Percentiles rank a stretch among this genome's conserved stretches.
Conservation (phyloP, 352 stramenopile genomes). For the Phytophthora melonis region DNA sequence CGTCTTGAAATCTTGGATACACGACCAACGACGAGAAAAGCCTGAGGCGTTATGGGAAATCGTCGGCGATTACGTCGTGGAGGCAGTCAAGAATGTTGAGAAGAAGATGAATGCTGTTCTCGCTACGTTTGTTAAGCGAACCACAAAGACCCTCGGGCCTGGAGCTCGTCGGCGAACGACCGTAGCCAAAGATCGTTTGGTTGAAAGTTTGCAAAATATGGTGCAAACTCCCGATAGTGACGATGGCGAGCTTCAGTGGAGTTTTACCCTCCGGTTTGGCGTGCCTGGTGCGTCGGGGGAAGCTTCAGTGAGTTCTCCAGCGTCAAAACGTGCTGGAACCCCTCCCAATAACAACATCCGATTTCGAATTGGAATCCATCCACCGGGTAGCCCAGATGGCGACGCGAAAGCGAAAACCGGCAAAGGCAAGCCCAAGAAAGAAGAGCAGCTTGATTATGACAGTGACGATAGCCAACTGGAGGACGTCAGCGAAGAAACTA, state of each 20-base stretch:
- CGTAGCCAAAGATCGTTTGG: conserved; percentile 18
- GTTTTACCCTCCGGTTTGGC: conserved; percentile 38
- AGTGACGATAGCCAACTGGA: conserved; percentile 22
- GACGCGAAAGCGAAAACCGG: neutral
- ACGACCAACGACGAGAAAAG: conserved; percentile 31
- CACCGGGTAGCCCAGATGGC: conserved; percentile 19
- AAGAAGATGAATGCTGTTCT: conserved; percentile 26
- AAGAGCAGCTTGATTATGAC: conserved; percentile 10
- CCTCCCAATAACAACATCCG: conserved; percentile 35
- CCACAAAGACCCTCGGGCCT: conserved; percentile 10
- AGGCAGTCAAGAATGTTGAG: conserved; percentile 30
- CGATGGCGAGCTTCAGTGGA: conserved; percentile 55
- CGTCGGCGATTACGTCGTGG: conserved; percentile 26
- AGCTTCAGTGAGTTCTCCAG: neutral
- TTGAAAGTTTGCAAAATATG: conserved; percentile 17
- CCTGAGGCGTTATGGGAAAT: conserved; percentile 50
- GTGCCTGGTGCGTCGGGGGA: neutral
- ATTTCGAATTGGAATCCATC: conserved; percentile 53
- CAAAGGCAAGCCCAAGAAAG: conserved; percentile 10
- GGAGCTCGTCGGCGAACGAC: conserved; percentile 9
- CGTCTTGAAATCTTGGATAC: conserved; percentile 54
- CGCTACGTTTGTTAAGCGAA: conserved; percentile 13
- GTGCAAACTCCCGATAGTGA: conserved; percentile 22
- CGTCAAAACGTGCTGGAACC: conserved; percentile 11
- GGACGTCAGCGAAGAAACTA: conserved; percentile 25